Evolutionary conservation across 306 rosid species (phyloP).

Genomic region (Mucuna pruriens): DNA sequence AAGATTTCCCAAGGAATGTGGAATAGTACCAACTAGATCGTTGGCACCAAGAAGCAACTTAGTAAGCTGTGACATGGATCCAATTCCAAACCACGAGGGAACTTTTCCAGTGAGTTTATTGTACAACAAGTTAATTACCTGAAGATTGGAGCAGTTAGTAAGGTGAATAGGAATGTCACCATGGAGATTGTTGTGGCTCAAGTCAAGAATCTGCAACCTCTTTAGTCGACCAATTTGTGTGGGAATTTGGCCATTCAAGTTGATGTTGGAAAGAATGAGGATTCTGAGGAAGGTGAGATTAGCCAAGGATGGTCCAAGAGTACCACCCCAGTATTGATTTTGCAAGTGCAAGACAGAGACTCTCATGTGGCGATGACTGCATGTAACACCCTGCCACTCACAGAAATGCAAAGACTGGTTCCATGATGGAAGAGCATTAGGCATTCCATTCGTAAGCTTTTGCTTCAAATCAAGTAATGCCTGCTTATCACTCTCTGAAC

Average conservation of each 20-base stretch:
- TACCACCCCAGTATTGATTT: conserved; percentile 29
- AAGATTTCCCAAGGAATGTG: conserved; percentile 43
- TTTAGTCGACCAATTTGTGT: conserved; percentile 24
- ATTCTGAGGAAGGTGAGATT: conserved; percentile 32
- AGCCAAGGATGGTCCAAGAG: conserved; percentile 29
- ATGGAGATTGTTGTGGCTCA: not conserved
- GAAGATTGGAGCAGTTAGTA: conserved; percentile 15
- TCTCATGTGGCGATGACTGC: conserved; percentile 33
- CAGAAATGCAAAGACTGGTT: conserved; percentile 36
- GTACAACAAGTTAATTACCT: not conserved
- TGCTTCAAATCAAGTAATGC: conserved; percentile 29
- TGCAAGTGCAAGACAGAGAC: conserved; percentile 22
- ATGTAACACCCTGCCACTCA: conserved; percentile 38
- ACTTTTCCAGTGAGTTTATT: conserved; percentile 26
- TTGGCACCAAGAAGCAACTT: not conserved
- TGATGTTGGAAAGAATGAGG: not conserved
- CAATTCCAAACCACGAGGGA: conserved; percentile 39
- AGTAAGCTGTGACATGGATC: conserved; percentile 4
- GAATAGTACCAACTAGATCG: conserved; percentile 34
- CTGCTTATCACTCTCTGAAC: conserved; percentile 24
- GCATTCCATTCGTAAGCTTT: conserved; percentile 18
- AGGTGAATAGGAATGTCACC: conserved; percentile 33
- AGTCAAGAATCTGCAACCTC: conserved; percentile 23
- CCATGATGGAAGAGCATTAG: conserved; percentile 41
- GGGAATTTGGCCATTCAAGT: conserved; percentile 27